These are phyloP conservation scores for Actinomortierella ambigua DNA, from an alignment of 371 early-diverging fungal genomes.

Conservation along the genomic window DNA sequence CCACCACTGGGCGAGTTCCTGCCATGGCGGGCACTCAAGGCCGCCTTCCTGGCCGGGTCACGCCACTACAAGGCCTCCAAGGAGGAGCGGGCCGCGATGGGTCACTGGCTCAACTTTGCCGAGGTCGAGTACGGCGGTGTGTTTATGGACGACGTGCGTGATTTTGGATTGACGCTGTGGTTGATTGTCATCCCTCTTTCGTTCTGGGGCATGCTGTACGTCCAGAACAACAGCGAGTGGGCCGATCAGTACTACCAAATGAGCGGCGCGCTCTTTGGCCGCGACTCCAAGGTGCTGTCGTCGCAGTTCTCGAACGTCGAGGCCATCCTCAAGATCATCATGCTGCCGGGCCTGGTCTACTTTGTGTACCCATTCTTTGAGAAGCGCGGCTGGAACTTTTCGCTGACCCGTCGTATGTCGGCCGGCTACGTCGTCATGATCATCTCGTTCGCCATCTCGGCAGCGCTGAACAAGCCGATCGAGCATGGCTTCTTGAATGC, in stretches of 20 bases:
- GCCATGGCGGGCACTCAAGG: constrained; percentile 21
- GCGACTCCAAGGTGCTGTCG: too few species aligned
- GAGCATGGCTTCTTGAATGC: too few species aligned
- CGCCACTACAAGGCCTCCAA: not conserved
- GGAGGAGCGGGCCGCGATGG: constrained; percentile 2
- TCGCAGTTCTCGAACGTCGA: constrained; percentile 12
- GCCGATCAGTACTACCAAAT: constrained; percentile 53
- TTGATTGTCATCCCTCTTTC: constrained; percentile 42
- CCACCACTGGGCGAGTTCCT: constrained; percentile 54
- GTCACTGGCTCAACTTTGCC: constrained; percentile 20
- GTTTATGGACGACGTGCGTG: constrained; percentile 43
- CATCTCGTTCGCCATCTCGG: constrained; percentile 5
- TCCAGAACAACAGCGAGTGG: constrained; percentile 51
- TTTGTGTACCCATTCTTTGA: constrained; percentile 4
- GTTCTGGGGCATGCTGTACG: constrained; percentile 56
- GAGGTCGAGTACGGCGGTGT: constrained; percentile 16
- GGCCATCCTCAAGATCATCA: constrained; percentile 48
- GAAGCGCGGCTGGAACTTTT: not conserved
- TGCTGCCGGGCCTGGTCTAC: constrained; percentile 54
- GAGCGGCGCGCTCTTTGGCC: constrained; percentile 19
- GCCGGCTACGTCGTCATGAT: constrained; percentile 42
- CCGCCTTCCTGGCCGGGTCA: constrained; percentile 5
- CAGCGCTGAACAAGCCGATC: constrained; percentile 35
- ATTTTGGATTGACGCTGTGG: constrained; percentile 42
- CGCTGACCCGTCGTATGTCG: constrained; percentile 3